Percentiles rank a stretch among this genome's conserved stretches.
These are phyloP conservation scores for Leucocoprinus birnbaumii DNA, from an alignment of 768 basidiomycete genomes.

Conservation along the genomic window DNA sequence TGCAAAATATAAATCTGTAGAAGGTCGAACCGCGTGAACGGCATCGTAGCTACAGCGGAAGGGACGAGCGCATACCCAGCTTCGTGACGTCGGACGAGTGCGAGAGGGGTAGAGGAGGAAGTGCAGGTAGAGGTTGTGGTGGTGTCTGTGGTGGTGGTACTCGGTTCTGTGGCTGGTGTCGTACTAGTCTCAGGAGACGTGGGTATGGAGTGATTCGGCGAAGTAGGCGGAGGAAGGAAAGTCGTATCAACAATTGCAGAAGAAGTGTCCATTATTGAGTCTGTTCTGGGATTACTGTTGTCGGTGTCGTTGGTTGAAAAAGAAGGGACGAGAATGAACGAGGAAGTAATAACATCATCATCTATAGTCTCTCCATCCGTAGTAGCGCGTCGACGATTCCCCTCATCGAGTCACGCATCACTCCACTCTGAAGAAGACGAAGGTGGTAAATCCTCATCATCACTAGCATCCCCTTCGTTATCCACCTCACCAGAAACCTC, in stretches of 20 bases:
- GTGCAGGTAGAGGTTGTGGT: too few relatives aligned
- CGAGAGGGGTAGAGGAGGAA: too few relatives aligned
- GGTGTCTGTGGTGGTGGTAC: too few relatives aligned
- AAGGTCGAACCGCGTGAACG: not conserved
- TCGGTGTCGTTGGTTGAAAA: not conserved
- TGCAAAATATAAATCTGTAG: not conserved
- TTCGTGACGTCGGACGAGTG: constrained; percentile 10
- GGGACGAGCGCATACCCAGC: constrained; percentile 6
- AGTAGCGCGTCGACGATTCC: not conserved
- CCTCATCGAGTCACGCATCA: constrained; percentile 12
- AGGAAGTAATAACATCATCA: not conserved
- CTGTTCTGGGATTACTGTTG: too few relatives aligned
- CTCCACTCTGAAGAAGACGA: constrained; percentile 11
- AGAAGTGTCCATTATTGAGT: not conserved
- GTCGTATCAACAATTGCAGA: not conserved
- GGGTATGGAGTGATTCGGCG: too few relatives aligned
- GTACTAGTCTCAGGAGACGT: too few relatives aligned
- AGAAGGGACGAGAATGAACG: not conserved
- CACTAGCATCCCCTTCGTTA: constrained; percentile 20
- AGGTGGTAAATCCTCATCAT: constrained; percentile 24
- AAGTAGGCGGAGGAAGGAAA: not conserved
- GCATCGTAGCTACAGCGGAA: not conserved
- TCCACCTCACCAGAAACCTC: constrained; percentile 2
- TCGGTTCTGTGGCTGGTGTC: too few relatives aligned
- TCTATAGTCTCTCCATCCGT: not conserved